phyloP scores from a whole-genome alignment of 1,284 basidiomycete genomes.

The Kalmanozyma brasiliensis region DNA sequence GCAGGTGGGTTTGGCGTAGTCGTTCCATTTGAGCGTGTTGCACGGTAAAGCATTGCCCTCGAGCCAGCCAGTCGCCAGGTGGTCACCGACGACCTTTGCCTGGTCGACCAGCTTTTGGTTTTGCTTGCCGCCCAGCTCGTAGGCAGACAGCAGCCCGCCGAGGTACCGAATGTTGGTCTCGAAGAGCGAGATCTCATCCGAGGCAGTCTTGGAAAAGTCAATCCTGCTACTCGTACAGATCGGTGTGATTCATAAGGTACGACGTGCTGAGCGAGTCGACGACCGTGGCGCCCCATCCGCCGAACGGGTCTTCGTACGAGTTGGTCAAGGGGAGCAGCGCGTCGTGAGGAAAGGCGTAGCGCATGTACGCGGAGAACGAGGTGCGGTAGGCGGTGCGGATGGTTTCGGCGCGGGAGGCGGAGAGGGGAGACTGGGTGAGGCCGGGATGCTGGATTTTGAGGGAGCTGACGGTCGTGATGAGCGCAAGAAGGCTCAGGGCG shows the following conservation, averaged over 20 bases:
- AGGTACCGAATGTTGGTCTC: conserved; percentile 64
- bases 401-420: conserved; percentile 37
- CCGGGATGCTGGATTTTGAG: conserved; percentile 36
- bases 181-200: conserved; percentile 48
- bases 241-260: conserved; percentile 56
- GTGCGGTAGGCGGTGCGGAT: conserved; percentile 47
- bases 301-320: conserved; percentile 37
- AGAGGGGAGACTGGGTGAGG: conserved; percentile 20
- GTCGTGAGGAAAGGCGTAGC: conserved; percentile 51
- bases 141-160: conserved; percentile 57
- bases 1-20: conserved; percentile 12
- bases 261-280: conserved; percentile 60
- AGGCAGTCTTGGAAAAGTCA: conserved; percentile 50
- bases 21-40: conserved; percentile 58
- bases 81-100: conserved; percentile 53
- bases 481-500: conserved; percentile 16
- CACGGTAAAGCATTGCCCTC: conserved; percentile 53
- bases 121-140: conserved; percentile 57
- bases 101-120: conserved; percentile 53
- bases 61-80: conserved; percentile 57
- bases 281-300: conserved; percentile 61
- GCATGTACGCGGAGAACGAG: conserved; percentile 49
- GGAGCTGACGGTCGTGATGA: conserved; percentile 4
- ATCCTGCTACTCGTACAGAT: conserved; percentile 45
- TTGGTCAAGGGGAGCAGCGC: conserved; percentile 48